Evolutionary conservation across 345 rosid species (phyloP), one percentile per base, ranked within the genome.

Genomic region (Erucastrum elatum): DNA sequence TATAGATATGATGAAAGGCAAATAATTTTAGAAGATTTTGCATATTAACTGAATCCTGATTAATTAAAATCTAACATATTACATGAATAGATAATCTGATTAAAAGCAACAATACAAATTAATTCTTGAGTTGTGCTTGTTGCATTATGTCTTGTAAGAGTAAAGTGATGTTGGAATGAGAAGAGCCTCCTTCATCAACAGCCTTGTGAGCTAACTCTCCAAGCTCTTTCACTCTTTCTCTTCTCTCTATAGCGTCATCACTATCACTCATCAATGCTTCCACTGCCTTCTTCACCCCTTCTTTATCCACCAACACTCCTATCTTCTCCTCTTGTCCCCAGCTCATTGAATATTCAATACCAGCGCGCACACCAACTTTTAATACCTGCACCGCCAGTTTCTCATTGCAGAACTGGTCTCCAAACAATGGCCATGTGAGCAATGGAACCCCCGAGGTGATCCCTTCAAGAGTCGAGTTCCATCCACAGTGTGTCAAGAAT

Each of bases 351-450:
- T 63, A 67, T 64, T 81, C 86, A 10, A 73, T 85, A 0, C 93
- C 93, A 9, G 81, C 67, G 13, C 84, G 41, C 17, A 87, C 88
- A 0, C 96, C 96, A 15, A 85, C 78, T 76, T 30, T 72, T 16
- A 84, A 37, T 0, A 91, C 80, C 53, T 89, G 85, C 4, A 65
- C 89, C 0, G 81, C 66, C 5, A 87, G 17, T 83, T 85, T 89
- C 84, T 87, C 90, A 2, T 90, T 90, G 29, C 78, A 70, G 77
- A 89, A 90, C 46, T 90, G 93, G 69, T 90, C 96, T 0, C 87
- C 84, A 5, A 83, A 85, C 29, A 87, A 63, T 0, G 96, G 96
- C 89, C 85, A 82, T 0, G 80, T 82, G 1, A 82, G 55, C 33
- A 78, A 4, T 12, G 82, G 82, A 12, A 82, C 1, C 0, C 80